These are phyloP conservation scores for Wickerhamiella dianesei DNA, from an alignment of 805 yeast genomes.

Conservation along the genomic window DNA sequence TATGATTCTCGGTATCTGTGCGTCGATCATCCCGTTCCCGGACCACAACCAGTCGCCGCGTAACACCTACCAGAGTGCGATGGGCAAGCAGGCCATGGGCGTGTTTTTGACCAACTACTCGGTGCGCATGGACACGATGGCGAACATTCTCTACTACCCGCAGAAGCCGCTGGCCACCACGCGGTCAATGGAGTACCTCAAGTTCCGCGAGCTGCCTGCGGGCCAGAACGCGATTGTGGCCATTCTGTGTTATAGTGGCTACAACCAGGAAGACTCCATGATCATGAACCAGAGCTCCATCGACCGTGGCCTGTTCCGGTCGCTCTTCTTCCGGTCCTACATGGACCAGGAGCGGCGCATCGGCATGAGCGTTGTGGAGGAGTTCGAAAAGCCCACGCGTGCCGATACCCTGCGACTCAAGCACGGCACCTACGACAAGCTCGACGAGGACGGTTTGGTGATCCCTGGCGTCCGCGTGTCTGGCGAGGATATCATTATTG, in stretches of 20 bases:
- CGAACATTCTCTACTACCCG: slow-evolving; percentile 91
- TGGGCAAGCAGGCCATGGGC: slow-evolving; percentile 99
- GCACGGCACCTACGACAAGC: slow-evolving; percentile 95
- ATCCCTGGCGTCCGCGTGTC: slow-evolving; percentile 98
- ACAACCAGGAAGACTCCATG: slow-evolving; percentile 99
- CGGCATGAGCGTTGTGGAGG: slow-evolving; percentile 97
- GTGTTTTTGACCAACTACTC: slow-evolving; percentile 88
- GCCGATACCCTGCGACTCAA: slow-evolving; percentile 89
- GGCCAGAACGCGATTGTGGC: slow-evolving; percentile 99
- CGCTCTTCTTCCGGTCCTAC: slow-evolving; percentile 89
- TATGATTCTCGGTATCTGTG: slow-evolving; percentile 97
- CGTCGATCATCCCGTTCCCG: slow-evolving; percentile 98
- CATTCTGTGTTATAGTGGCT: slow-evolving; percentile 94
- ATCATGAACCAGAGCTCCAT: slow-evolving; percentile 98
- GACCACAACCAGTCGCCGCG: slow-evolving; percentile 99
- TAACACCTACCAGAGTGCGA: slow-evolving; percentile 97
- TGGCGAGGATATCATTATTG: slow-evolving; percentile 97
- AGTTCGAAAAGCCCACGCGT: slow-evolving; percentile 92
- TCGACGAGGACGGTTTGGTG: slow-evolving; percentile 95
- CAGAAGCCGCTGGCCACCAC: slow-evolving; percentile 98
- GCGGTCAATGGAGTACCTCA: slow-evolving; percentile 92
- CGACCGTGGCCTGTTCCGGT: slow-evolving; percentile 91
- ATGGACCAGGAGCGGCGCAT: slow-evolving; percentile 98
- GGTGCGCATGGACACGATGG: slow-evolving; percentile 99
- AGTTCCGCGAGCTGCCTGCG: slow-evolving; percentile 96